A percentile compares a stretch with the other conserved stretches of the same genome.
Conservation (phyloP, 345 rosid genomes). For the Camelina hispida region DNA sequence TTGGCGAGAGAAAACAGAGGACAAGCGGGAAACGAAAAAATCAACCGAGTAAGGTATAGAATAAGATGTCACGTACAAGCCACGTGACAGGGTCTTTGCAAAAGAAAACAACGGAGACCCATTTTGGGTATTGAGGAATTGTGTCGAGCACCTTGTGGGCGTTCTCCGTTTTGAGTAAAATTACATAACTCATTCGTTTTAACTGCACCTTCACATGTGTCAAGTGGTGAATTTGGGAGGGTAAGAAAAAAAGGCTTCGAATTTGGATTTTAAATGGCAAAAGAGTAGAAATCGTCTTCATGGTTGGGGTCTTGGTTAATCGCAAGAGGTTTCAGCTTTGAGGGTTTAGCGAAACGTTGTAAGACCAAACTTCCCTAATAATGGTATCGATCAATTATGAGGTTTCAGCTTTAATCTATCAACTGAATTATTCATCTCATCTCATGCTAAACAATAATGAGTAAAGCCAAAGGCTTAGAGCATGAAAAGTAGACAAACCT, state of each 20-base stretch:
- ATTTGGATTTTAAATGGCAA: neutral
- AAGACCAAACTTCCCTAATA: too few relatives aligned
- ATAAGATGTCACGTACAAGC: neutral
- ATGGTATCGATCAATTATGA: too few relatives aligned
- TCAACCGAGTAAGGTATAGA: neutral
- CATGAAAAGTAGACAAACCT: too few relatives aligned
- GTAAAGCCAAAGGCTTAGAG: too few relatives aligned
- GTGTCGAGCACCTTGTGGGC: slow-evolving; percentile 24
- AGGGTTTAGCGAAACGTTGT: too few relatives aligned
- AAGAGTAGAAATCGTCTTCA: neutral
- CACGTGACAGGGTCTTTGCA: slow-evolving; percentile 11
- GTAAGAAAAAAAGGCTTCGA: neutral
- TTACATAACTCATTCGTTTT: neutral
- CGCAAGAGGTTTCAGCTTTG: neutral
- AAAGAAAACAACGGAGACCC: neutral
- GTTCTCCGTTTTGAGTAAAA: neutral
- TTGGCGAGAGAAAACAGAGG: neutral
- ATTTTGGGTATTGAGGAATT: slow-evolving; percentile 3
- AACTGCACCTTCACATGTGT: neutral
- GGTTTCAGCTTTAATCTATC: too few relatives aligned
- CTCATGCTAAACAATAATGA: too few relatives aligned
- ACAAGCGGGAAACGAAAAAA: neutral
- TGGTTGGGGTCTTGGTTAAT: neutral
- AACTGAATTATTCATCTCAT: too few relatives aligned
- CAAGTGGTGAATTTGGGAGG: neutral